Percentiles rank a stretch among this genome's conserved stretches.
Conservation (phyloP, 2,329 filamentous ascomycete species). For the Sporothrix inflata region DNA sequence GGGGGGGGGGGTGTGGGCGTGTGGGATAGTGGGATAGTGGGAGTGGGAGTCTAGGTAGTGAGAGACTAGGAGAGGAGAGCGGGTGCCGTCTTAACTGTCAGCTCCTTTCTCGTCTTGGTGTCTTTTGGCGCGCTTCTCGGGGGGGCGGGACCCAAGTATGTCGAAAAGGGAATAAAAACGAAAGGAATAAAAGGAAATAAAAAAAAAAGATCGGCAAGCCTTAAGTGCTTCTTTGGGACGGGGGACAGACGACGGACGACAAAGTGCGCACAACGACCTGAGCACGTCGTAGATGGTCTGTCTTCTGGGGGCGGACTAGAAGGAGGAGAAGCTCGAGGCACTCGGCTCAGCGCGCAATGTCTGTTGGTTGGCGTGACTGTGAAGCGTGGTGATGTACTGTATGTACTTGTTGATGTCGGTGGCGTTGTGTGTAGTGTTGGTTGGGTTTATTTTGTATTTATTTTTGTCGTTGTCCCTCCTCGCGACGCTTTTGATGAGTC, state of each 20-base stretch:
- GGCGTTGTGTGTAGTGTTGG: too few relatives aligned
- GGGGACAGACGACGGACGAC: not conserved
- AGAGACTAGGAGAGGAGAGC: not conserved
- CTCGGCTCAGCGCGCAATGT: not conserved
- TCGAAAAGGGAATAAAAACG: conserved; percentile 17
- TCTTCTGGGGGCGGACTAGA: conserved; percentile 1
- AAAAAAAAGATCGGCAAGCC: conserved; percentile 8
- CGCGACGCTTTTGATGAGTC: too few relatives aligned
- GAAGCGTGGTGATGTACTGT: not conserved
- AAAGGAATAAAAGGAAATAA: not conserved
- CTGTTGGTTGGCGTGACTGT: not conserved
- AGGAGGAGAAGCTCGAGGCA: not conserved
- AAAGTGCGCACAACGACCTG: not conserved
- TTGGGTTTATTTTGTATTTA: too few relatives aligned
- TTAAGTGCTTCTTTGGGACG: conserved; percentile 2
- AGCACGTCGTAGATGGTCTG: not conserved
- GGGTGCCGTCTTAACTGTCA: conserved; percentile 18
- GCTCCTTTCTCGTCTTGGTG: conserved; percentile 18
- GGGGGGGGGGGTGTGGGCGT: not conserved
- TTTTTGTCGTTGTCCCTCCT: too few relatives aligned
- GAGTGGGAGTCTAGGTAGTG: not conserved
- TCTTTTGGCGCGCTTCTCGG: conserved; percentile 23
- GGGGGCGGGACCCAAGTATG: not conserved
- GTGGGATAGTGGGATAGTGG: not conserved
- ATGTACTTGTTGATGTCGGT: not conserved